phyloP scores from a whole-genome alignment of 192 early-diverging fungal species.

The Backusella psychrophila region DNA sequence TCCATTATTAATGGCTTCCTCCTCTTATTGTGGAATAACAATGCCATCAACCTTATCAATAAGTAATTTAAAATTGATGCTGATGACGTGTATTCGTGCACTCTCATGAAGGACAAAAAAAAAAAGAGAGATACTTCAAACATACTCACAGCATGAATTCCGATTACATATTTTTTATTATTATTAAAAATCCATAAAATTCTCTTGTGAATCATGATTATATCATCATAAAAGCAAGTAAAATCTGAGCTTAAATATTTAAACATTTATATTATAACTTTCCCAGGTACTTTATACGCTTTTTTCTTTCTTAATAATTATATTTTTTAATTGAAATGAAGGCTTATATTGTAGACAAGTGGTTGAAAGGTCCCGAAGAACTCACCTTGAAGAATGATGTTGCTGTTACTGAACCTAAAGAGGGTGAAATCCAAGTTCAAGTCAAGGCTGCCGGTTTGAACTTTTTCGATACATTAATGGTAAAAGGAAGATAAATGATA shows the following conservation, averaged over 20 bases:
- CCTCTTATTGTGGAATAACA: too few species aligned
- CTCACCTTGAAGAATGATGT: constrained; percentile 51
- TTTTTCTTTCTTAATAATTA: background rate
- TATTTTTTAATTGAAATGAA: constrained; percentile 20
- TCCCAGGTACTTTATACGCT: background rate
- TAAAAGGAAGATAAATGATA: background rate
- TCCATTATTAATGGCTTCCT: too few species aligned
- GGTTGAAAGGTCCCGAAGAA: constrained; percentile 39
- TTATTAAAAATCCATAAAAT: background rate
- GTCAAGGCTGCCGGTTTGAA: constrained; percentile 67
- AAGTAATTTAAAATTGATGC: background rate
- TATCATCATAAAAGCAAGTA: constrained; percentile 4
- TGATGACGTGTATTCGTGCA: background rate
- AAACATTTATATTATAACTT: background rate
- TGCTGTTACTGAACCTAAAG: constrained; percentile 52
- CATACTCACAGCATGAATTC: background rate
- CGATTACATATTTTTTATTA: constrained; percentile 1
- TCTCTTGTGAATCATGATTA: background rate
- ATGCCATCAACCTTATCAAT: background rate
- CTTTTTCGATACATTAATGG: constrained; percentile 74
- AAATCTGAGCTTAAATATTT: background rate
- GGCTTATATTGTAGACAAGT: constrained; percentile 31
- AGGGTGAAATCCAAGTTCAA: constrained; percentile 64
- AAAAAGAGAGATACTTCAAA: background rate
- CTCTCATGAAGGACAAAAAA: background rate